phyloP scores from a whole-genome alignment of 2,329 filamentous ascomycete genomes.

The Penicillium expansum region DNA sequence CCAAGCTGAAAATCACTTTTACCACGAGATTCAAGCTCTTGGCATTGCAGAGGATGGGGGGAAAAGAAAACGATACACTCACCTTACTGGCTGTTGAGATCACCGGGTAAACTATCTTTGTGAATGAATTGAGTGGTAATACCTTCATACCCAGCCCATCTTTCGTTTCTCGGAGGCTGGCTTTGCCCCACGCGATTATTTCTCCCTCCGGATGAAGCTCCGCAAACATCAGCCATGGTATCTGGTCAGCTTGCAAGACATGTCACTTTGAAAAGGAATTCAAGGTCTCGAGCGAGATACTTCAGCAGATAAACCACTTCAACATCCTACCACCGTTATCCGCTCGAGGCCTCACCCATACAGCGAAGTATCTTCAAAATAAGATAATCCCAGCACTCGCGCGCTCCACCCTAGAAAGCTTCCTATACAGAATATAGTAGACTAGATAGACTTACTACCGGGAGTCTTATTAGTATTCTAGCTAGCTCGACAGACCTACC shows the following conservation, averaged over 20 bases:
- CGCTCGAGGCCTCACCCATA: not conserved
- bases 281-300: not conserved
- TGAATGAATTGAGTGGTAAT: too few relatives aligned
- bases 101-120: too few relatives aligned
- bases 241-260: too few relatives aligned
- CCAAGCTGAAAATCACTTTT: too few relatives aligned
- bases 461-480: not conserved
- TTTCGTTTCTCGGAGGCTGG: conserved; percentile 45
- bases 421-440: conserved; percentile 23
- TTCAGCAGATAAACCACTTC: conserved; percentile 1
- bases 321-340: not conserved
- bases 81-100: too few relatives aligned
- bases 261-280: too few relatives aligned
- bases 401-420: conserved; percentile 9
- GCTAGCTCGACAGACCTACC: not conserved
- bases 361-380: conserved; percentile 1
- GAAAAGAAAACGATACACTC: too few relatives aligned
- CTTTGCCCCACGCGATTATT: conserved; percentile 45
- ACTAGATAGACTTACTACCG: conserved; percentile 4
- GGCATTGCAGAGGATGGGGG: too few relatives aligned
- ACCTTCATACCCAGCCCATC: conserved; percentile 36
- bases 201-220: conserved; percentile 43
- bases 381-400: conserved; percentile 9
- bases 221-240: too few relatives aligned
- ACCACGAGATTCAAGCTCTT: too few relatives aligned